Evolutionary conservation across 352 stramenopile species (phyloP), one percentile per base, ranked within the genome.

Genomic region (Phytophthora vignae): DNA sequence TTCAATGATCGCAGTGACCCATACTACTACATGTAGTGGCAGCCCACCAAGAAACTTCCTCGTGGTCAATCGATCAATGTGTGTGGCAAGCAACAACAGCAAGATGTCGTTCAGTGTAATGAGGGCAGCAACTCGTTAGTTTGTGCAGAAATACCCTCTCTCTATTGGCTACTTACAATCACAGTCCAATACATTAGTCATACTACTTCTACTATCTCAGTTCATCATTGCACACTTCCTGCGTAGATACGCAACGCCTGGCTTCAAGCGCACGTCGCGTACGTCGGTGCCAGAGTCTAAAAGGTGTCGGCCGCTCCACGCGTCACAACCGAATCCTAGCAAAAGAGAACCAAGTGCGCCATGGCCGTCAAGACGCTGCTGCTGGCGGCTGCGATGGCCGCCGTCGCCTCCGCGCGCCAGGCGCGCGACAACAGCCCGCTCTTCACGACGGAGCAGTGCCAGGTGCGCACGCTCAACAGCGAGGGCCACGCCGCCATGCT

Each of bases 401-500:
- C 59, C 19, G 22, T 58, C 14, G 55, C 52, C 19, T 46, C 70
- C 10, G 60, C 70, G 2, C 53, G 58, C 10, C 64, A 69, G n/a
- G 33, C 64, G 11, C 36, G 55, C 31, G 70, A 88, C 74, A 81
- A 84, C 69, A 77, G 65, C 21, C 81, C 83, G 54, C 77, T 94
- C 15, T 94, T 94, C 71, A 69, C 81, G 4, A 78, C 88, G 38
- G 88, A 87, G 63, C 82, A 86, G 59, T 81, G 87, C 55, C 69
- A 73, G 31, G 77, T 94, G 33, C 74, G 67, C 38, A 67, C 60
- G 17, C 73, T 91, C 17, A 71, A 82, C 48, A 64, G 72, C 40
- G 64, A 66, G 14, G 65, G 63, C 48, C 87, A 82, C 60, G 59
- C 74, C 29, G 64, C 79, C 27, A 82, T 89, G 67, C 57, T 84